These are phyloP conservation scores for Cymbopogon flexuosus DNA, from an alignment of 202 grass and related monocot species.

Conservation along the genomic window DNA sequence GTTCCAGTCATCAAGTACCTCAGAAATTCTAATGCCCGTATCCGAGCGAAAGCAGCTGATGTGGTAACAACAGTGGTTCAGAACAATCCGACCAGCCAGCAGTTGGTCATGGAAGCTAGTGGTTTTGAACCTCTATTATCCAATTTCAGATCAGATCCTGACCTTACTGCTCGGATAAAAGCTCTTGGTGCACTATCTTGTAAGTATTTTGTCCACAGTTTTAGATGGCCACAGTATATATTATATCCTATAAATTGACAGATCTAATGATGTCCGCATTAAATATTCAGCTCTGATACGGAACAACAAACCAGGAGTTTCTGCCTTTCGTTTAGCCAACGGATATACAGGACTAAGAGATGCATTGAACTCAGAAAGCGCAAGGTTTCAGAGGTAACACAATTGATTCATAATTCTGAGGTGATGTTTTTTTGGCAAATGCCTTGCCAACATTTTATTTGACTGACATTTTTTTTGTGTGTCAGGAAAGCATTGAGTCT, in stretches of 20 bases:
- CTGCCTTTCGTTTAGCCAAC: slow-evolving; percentile 78
- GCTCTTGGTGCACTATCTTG: slow-evolving; percentile 88
- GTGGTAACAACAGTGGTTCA: slow-evolving; percentile 87
- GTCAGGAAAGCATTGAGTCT: slow-evolving; percentile 78
- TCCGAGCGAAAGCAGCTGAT: slow-evolving; percentile 82
- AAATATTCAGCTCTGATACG: slow-evolving; percentile 70
- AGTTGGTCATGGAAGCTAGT: slow-evolving; percentile 91
- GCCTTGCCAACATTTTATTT: neutral
- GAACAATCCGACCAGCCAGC: slow-evolving; percentile 86
- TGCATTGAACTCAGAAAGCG: slow-evolving; percentile 63
- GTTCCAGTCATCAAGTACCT: slow-evolving; percentile 77
- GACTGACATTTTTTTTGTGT: neutral
- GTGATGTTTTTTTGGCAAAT: neutral
- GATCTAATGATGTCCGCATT: slow-evolving; percentile 17
- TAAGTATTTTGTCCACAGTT: slow-evolving; percentile 35
- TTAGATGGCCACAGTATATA: neutral
- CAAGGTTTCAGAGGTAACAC: slow-evolving; percentile 79
- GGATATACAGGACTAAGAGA: slow-evolving; percentile 72
- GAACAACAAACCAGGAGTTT: slow-evolving; percentile 64
- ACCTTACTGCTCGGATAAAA: slow-evolving; percentile 78
- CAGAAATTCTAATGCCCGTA: slow-evolving; percentile 65
- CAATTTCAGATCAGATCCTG: slow-evolving; percentile 87
- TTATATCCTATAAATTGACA: neutral
- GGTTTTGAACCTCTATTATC: slow-evolving; percentile 78
- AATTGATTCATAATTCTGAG: neutral